Evolutionary conservation across 2,329 filamentous ascomycete species (phyloP).

Genomic region (Fusarium vanettenii): DNA sequence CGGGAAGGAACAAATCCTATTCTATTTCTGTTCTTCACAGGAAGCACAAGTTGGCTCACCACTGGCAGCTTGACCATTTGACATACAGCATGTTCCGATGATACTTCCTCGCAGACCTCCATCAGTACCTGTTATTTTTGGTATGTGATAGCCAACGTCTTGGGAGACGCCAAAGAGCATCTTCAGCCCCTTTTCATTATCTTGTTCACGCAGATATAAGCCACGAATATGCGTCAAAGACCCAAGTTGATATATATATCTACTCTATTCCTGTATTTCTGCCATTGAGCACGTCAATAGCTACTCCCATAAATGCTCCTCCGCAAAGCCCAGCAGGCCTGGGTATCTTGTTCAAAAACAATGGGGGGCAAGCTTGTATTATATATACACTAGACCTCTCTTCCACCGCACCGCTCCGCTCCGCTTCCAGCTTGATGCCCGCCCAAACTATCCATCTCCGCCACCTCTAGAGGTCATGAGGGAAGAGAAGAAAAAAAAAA

Average conservation of each 20-base stretch:
- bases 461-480: constrained; percentile 31
- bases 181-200: neutral
- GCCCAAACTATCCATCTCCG: constrained; percentile 18
- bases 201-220: neutral
- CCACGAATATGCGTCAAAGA: neutral
- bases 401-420: neutral
- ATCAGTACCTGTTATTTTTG: neutral
- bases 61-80: neutral
- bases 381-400: constrained; percentile 33
- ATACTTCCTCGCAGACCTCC: neutral
- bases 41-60: neutral
- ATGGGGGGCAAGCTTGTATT: constrained; percentile 31
- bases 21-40: neutral
- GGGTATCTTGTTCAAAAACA: constrained; percentile 36
- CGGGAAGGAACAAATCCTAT: neutral
- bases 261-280: neutral
- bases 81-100: neutral
- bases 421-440: constrained; percentile 12
- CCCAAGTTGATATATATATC: neutral
- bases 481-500: constrained; percentile 15
- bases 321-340: constrained; percentile 24
- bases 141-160: neutral
- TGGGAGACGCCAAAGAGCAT: neutral
- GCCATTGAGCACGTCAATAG: neutral
- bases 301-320: neutral